These are phyloP conservation scores for Microsporum canis DNA, from an alignment of 2,329 filamentous ascomycete species.

Conservation along the genomic window DNA sequence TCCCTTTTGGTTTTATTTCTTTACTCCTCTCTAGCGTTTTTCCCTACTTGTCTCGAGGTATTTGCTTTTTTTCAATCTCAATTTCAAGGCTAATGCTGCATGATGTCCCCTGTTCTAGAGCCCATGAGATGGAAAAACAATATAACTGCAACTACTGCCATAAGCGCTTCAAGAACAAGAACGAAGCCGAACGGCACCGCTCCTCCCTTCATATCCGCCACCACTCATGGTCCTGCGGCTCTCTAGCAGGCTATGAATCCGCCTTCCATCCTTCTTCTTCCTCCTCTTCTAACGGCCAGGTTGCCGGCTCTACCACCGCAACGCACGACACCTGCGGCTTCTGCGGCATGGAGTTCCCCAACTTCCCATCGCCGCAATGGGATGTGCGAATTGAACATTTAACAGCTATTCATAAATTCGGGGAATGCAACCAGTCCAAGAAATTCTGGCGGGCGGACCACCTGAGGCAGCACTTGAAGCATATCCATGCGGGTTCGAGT, in stretches of 20 bases:
- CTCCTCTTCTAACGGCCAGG: slow-evolving; percentile 21
- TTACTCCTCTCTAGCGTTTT: not conserved
- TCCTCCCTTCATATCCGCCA: slow-evolving; percentile 86
- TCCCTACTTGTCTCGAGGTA: not conserved
- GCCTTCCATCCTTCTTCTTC: slow-evolving; percentile 74
- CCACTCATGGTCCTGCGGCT: slow-evolving; percentile 95
- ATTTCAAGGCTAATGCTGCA: slow-evolving; percentile 3
- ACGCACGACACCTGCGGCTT: slow-evolving; percentile 74
- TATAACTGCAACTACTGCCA: slow-evolving; percentile 87
- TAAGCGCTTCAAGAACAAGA: slow-evolving; percentile 98
- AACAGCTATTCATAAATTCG: slow-evolving; percentile 86
- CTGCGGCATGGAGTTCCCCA: slow-evolving; percentile 85
- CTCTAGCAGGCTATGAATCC: slow-evolving; percentile 60
- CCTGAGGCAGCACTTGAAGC: slow-evolving; percentile 95
- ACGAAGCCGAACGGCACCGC: slow-evolving; percentile 90
- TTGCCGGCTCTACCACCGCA: slow-evolving; percentile 21
- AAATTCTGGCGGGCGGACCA: slow-evolving; percentile 97
- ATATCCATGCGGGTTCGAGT: slow-evolving; percentile 89
- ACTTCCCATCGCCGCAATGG: slow-evolving; percentile 67
- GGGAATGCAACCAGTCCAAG: slow-evolving; percentile 95
- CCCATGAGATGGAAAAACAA: slow-evolving; percentile 90
- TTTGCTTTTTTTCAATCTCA: not conserved
- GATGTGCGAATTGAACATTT: slow-evolving; percentile 75
- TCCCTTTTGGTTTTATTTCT: not conserved
- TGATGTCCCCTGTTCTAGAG: slow-evolving; percentile 38